A percentile compares a stretch with the other conserved stretches of the same genome.
These are phyloP conservation scores for Crepidotus variabilis DNA, from an alignment of 768 basidiomycete species.

Conservation along the genomic window DNA sequence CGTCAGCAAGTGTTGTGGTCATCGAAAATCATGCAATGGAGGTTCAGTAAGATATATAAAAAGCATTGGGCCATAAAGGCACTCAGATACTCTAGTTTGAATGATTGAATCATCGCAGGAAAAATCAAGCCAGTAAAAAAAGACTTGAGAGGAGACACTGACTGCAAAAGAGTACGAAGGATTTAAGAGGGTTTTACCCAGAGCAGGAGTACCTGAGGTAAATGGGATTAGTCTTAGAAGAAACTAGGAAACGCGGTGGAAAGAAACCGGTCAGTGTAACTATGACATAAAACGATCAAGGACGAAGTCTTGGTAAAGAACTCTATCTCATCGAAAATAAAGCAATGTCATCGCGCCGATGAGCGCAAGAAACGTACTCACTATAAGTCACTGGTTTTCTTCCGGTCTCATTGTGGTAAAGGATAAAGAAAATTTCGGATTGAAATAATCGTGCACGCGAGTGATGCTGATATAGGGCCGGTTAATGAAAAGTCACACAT, in stretches of 20 bases:
- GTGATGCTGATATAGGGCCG: not conserved
- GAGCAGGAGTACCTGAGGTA: not conserved
- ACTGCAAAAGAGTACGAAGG: not conserved
- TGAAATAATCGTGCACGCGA: not conserved
- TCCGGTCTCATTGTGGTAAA: not conserved
- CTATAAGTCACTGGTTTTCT: not conserved
- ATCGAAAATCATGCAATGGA: not conserved
- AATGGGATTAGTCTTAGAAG: constrained; percentile 6
- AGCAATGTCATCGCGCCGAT: constrained; percentile 54
- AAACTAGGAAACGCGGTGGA: constrained; percentile 7
- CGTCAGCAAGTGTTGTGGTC: constrained; percentile 7
- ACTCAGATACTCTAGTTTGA: constrained; percentile 97
- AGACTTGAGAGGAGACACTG: not conserved
- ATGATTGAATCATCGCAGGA: constrained; percentile 53
- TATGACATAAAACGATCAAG: constrained; percentile 78
- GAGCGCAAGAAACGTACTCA: constrained; percentile 5
- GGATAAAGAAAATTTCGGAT: not conserved
- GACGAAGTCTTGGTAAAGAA: constrained; percentile 48
- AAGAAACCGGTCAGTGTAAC: constrained; percentile 79
- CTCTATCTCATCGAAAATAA: constrained; percentile 44
- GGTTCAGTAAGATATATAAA: constrained; percentile 61
- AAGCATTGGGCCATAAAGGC: constrained; percentile 64
- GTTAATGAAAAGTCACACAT: not conserved
- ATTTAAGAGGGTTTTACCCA: not conserved
- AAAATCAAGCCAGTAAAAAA: too few species aligned